Base-by-base conservation (phyloP, 2,329 filamentous ascomycete species). In the Xylaria hypoxylon region DNA sequence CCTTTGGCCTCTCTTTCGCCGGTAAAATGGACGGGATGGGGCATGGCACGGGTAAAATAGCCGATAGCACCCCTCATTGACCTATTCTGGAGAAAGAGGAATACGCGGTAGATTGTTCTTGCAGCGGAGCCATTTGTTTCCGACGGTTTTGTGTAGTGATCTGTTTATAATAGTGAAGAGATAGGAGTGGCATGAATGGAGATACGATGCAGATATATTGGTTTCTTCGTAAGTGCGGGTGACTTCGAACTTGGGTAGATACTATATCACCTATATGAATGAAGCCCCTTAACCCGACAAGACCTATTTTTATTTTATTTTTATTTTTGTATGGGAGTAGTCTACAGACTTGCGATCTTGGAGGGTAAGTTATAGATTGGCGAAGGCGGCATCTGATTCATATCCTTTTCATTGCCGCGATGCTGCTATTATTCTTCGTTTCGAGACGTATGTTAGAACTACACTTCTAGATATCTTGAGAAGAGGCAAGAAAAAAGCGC, bases 51-150 rank as follows among this genome's bases (percentile, higher is more conserved):
- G 59, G 59, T 66, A 62, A 66, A 62, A 8, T 48, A 38, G 38
- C 22, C 7, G 31, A 59, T 44, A 56, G 44, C 31, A 17, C 38
- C 52, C 19, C 19, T 44, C 42, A 59, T 59, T 64, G 42, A 31
- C 64, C 64, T 56, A 50, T 67, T 60, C 42, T 47, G 65, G 61
- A 58, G 51, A 59, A 60, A 51, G 50, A 26, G 38, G 33, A 26
- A 28, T 50, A 33, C 22, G 35, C 11, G 26, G 50, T 67, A 67
- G 42, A 67, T 67, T 64, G 65, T 57, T 57, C 55, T 38, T 64
- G 65, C 65, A 64, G 65, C 65, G 65, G 65, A 64, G 50, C 24
- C 17, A n/a, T 57, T 44, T 60, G 17, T 64, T 62, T 48, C 65
- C 61, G 65, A 64, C 38, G 15, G 13, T n/a, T 55, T 59, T 31